Percentiles rank a stretch among this genome's conserved stretches.
These are phyloP conservation scores for Aristolochia contorta DNA, from an alignment of 164 flowering plant species.

Conservation along the genomic window DNA sequence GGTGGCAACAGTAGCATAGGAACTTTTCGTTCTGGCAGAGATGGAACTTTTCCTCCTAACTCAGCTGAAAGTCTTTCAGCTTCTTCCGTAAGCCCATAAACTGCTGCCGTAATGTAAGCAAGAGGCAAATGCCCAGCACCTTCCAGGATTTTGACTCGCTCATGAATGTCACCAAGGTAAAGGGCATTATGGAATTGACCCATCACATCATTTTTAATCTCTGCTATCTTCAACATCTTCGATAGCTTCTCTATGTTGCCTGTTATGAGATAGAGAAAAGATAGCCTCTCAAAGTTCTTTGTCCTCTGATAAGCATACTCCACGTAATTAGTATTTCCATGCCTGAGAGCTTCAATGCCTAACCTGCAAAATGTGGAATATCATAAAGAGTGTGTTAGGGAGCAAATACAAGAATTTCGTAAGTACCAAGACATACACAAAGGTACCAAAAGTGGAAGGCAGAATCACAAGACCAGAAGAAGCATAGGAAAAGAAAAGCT, in stretches of 20 bases:
- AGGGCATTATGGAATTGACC: constrained; percentile 90
- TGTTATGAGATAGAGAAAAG: constrained; percentile 77
- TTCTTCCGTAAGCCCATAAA: constrained; percentile 66
- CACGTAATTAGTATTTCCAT: constrained; percentile 86
- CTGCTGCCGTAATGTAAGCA: constrained; percentile 71
- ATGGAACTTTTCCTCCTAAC: constrained; percentile 65
- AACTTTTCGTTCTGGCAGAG: constrained; percentile 35
- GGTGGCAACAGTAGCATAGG: constrained; percentile 78
- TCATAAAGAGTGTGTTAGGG: no score
- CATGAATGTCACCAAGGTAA: constrained; percentile 74
- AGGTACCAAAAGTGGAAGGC: no score
- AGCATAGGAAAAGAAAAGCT: no score
- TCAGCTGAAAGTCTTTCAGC: constrained; percentile 56
- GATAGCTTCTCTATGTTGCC: constrained; percentile 78
- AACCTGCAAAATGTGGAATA: constrained; percentile 8
- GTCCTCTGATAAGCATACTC: constrained; percentile 93
- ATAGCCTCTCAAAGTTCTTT: constrained; percentile 78
- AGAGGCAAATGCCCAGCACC: constrained; percentile 82
- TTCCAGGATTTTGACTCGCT: constrained; percentile 76
- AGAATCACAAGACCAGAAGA: no score
- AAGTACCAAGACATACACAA: no score
- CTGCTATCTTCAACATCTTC: constrained; percentile 86
- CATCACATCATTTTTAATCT: constrained; percentile 86
- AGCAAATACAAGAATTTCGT: no score
- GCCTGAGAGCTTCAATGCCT: constrained; percentile 92